Evolutionary conservation across 2,329 filamentous ascomycete species (phyloP), one percentile per base, ranked within the genome.

Genomic region (Lecanicillium sp.): DNA sequence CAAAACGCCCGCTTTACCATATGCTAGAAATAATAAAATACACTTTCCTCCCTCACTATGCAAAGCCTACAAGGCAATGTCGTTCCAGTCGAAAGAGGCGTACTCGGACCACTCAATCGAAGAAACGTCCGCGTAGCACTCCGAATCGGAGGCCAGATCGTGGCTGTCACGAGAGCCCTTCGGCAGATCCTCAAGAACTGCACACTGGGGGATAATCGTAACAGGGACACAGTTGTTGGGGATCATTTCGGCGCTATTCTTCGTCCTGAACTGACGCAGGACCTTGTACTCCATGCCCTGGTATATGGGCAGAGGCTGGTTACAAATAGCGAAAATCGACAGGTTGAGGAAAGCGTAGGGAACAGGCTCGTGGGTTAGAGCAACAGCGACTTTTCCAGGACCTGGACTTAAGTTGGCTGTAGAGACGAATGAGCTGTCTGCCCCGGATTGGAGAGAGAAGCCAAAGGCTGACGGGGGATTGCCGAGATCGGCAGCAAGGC

Each of bases 261-360:
- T 29, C 4, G 19, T 20, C 42, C 58, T 57, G 6, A 51, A 47
- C 27, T 53, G 58, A 36, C 56, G 53, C 14, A 64, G 45, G 9
- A 55, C 48, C 20, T 55, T 50, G 27, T 55, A 56, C 31, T 54
- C 47, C 13, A 36, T 33, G 9, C 44, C 37, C 9, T 45, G 31
- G 43, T 62, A 63, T 48, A 62, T 65, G 2, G 52, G 49, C 2
- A 64, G 45, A 1, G 39, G 46, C 8, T 54, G 52, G 28, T 56
- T 48, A 46, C 66, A 69, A 8, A 58, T 63, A 8, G 60, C 44
- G 35, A 57, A 68, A 1, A 51, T 55, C 2, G 57, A 52, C 9
- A 46, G 48, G 15, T 34, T 29, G 11, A 61, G 42, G 28, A 50
- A 45, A 15, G 51, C 43, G 34, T 54, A 51, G 1, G 51, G 49